Percentiles rank a stretch among this genome's conserved stretches.
Evolutionary conservation across 2,329 filamentous ascomycete genomes (phyloP).

Genomic region (Mycosphaerelloides madeirae): DNA sequence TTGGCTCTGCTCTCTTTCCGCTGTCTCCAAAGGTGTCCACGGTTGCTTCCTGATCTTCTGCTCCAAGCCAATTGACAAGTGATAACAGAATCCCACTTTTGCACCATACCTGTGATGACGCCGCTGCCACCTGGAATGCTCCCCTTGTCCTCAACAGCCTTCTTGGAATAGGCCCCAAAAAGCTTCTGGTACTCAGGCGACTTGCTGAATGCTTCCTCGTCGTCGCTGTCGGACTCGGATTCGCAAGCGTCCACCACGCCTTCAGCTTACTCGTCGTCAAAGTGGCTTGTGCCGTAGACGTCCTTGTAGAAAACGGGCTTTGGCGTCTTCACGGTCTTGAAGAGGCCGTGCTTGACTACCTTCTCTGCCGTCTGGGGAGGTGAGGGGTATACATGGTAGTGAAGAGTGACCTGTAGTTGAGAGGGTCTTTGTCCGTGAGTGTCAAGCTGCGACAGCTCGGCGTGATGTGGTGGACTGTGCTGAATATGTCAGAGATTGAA

Average conservation of each 20-base stretch:
- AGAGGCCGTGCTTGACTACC: not conserved
- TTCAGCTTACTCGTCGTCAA: conserved; percentile 16
- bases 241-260: conserved; percentile 18
- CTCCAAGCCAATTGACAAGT: too few species aligned
- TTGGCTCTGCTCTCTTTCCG: not conserved
- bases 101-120: not conserved
- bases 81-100: too few species aligned
- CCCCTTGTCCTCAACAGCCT: not conserved
- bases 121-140: not conserved
- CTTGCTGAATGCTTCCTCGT: conserved; percentile 7
- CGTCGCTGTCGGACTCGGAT: conserved; percentile 19
- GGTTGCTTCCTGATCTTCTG: not conserved
- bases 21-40: not conserved
- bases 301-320: conserved; percentile 21
- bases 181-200: not conserved
- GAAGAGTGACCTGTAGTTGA: not conserved
- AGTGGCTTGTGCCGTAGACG: conserved; percentile 14
- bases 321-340: not conserved
- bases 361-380: not conserved
- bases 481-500: too few species aligned
- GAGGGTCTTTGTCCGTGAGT: too few species aligned
- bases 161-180: not conserved
- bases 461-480: too few species aligned
- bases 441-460: too few species aligned
- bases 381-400: not conserved